phyloP scores from a whole-genome alignment of 2,329 filamentous ascomycete genomes.

The Sarocladium brachiariae region DNA sequence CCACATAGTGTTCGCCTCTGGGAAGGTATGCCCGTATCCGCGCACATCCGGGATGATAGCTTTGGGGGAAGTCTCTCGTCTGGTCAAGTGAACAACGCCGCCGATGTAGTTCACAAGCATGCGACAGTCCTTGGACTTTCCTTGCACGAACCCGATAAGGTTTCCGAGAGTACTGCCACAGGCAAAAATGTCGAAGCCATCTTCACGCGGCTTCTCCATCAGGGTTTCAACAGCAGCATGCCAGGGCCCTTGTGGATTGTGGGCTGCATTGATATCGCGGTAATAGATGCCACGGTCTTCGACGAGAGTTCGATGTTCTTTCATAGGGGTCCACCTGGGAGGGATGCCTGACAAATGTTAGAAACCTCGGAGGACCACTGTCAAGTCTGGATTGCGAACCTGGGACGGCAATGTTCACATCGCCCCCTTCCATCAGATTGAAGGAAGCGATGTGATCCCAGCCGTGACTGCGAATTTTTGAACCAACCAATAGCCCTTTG shows the following conservation, averaged over 20 bases:
- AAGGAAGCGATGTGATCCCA: not conserved
- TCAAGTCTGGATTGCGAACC: not conserved
- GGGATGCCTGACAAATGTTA: too few species aligned
- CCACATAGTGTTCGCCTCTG: conserved; percentile 61
- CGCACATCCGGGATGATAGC: conserved; percentile 47
- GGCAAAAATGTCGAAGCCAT: conserved; percentile 49
- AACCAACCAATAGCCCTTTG: not conserved
- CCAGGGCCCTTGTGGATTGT: conserved; percentile 40
- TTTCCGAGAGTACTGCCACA: conserved; percentile 54
- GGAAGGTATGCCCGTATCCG: conserved; percentile 62
- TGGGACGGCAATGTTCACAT: not conserved
- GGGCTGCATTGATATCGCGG: conserved; percentile 47
- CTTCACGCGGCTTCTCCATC: conserved; percentile 19
- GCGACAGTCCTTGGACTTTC: conserved; percentile 41
- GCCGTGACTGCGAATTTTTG: not conserved
- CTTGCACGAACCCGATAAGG: conserved; percentile 45
- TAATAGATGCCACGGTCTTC: conserved; percentile 20
- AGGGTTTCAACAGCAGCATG: conserved; percentile 41
- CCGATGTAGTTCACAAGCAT: conserved; percentile 47
- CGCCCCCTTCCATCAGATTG: not conserved
- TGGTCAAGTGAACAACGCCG: conserved; percentile 50
- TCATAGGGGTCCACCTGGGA: too few species aligned
- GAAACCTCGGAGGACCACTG: too few species aligned
- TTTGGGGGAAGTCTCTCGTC: conserved; percentile 52
- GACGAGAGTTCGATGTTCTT: too few species aligned